A percentile compares a stretch with the other conserved stretches of the same genome.
Evolutionary conservation across 306 rosid genomes (phyloP).

Genomic region (Dicorynia guianensis): DNA sequence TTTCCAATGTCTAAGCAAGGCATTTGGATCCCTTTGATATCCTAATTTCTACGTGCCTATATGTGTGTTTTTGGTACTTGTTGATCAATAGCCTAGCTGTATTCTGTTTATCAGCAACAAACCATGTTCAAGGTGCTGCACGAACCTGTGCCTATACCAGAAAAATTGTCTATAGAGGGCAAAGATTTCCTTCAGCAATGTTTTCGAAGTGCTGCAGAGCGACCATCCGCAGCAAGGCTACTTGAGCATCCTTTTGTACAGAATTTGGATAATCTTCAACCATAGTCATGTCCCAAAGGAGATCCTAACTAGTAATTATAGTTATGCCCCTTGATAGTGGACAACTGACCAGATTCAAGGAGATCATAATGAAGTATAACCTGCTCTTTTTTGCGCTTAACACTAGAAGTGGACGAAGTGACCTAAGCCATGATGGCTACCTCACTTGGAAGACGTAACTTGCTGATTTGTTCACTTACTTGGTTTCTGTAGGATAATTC

Average conservation of each 20-base stretch:
- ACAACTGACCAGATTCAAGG: slow-evolving; percentile 26
- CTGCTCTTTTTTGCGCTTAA: not conserved
- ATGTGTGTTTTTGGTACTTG: not conserved
- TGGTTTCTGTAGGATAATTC: slow-evolving; percentile 44
- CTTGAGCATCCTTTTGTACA: slow-evolving; percentile 69
- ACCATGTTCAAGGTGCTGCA: slow-evolving; percentile 80
- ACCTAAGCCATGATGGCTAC: too few relatives aligned
- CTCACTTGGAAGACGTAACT: not conserved
- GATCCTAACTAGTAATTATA: slow-evolving; percentile 55
- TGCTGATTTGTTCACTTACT: slow-evolving; percentile 13
- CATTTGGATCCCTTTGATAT: slow-evolving; percentile 33
- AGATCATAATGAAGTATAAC: not conserved
- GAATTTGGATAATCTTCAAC: slow-evolving; percentile 43
- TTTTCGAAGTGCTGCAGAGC: slow-evolving; percentile 66
- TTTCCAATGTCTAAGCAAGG: slow-evolving; percentile 11
- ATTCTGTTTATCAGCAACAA: slow-evolving; percentile 59
- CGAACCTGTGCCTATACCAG: slow-evolving; percentile 63
- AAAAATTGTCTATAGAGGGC: slow-evolving; percentile 61
- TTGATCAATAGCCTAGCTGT: not conserved
- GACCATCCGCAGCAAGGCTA: slow-evolving; percentile 67
- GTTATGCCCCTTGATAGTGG: not conserved
- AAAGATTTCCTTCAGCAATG: slow-evolving; percentile 67
- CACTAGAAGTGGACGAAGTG: not conserved
- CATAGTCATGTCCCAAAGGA: slow-evolving; percentile 44
- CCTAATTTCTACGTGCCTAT: not conserved